These are phyloP conservation scores for Persicaria tinctoria DNA, from an alignment of 148 eudicot species.

Conservation along the genomic window DNA sequence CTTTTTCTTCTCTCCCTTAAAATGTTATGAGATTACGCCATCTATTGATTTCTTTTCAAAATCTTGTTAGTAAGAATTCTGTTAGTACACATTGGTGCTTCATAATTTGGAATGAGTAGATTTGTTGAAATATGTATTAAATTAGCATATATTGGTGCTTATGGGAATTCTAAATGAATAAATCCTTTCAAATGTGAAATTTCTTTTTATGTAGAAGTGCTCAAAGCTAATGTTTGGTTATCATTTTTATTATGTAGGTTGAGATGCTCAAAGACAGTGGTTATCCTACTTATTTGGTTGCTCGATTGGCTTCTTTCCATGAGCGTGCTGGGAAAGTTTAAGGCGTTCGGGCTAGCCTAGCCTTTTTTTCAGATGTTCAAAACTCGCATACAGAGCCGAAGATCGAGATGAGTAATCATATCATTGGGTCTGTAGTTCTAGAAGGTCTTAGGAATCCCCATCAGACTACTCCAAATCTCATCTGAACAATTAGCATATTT, in stretches of 20 bases:
- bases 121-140: no score
- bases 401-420: no score
- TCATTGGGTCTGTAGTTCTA: no score
- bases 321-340: conserved; percentile 99
- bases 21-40: neutral
- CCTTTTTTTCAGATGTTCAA: no score
- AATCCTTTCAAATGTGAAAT: neutral
- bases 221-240: neutral
- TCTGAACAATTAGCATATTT: no score
- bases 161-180: neutral
- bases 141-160: neutral
- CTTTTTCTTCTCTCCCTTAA: neutral
- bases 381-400: no score
- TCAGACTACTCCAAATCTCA: no score
- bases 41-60: neutral
- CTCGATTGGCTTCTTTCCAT: conserved; percentile 73
- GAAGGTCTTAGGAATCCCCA: no score
- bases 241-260: conserved; percentile 36
- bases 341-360: neutral
- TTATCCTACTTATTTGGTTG: conserved; percentile 68
- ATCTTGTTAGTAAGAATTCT: neutral
- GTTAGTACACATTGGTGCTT: neutral
- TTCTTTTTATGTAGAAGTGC: neutral
- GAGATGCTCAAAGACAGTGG: conserved; percentile 99
- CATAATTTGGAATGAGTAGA: no score